Base-by-base conservation (phyloP, 169 alveolate species). In the Cystoisospora suis region DNA sequence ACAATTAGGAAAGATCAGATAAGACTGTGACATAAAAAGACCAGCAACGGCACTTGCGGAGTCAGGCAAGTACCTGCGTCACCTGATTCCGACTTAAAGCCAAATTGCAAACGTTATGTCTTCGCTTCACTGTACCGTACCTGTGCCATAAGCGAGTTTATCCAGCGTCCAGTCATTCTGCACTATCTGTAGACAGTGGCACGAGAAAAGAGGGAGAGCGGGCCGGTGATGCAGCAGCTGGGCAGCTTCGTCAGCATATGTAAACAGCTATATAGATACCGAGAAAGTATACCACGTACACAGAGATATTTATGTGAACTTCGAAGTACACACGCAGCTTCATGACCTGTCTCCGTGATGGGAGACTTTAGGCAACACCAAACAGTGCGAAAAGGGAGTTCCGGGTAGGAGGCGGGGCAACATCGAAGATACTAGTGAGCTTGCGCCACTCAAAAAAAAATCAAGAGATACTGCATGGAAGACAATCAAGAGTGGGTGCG, bases 81-180 rank as follows among this genome's bases (percentile, higher is more conserved):
- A 53, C 23, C 12, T 12, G 65, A 53, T 23, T 23, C 23, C 65
- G 29, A 15, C 65, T 23, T 15, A 15, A 53, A 23, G 65, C 65
- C 23, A 53, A 15, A 53, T 53, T 23, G 12, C 65, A 15, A 12
- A 15, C 65, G 12, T 15, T 53, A 53, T 53, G 23, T 53, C 12
- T 23, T 15, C 65, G 23, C 65, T 15, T 53, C 12, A 12, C 12
- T 53, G 29, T 53, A 53, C 23, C 83, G 36, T 38, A 72, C 83
- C 83, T 72, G 83, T 40, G 38, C 58, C 83, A 32, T 72, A 72
- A 2, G 56, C 49, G 7, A 40, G 27, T 40, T 72, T 72, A 56
- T 72, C 83, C 23, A 72, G 53, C 49, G 49, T 72, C 56, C 47
- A 72, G 32, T 72, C 83, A 56, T 17, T 72, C 42, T 38, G 46